These are phyloP conservation scores for Cymbopogon citratus DNA, from an alignment of 176 grass and related monocot genomes.

Conservation along the genomic window DNA sequence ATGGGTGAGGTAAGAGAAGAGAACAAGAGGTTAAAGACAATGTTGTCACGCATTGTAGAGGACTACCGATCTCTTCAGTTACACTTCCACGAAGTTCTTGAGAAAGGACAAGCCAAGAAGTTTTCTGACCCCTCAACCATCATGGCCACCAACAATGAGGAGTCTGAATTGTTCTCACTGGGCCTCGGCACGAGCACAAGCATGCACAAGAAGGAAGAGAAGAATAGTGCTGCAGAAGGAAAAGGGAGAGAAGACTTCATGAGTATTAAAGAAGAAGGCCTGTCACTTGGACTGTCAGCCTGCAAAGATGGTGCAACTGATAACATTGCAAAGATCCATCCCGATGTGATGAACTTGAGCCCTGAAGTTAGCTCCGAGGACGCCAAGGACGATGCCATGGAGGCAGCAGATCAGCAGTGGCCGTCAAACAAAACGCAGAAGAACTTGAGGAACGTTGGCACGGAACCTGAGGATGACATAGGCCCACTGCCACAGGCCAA, in stretches of 20 bases:
- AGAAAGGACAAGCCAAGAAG: slow-evolving; percentile 33
- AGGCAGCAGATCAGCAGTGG: slow-evolving; percentile 36
- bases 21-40: slow-evolving; percentile 68
- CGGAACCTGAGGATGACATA: slow-evolving; percentile 35
- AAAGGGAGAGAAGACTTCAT: slow-evolving; percentile 16
- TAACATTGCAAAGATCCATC: slow-evolving; percentile 12
- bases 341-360: slow-evolving; percentile 43
- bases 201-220: slow-evolving; percentile 37
- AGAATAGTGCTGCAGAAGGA: background rate
- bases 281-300: slow-evolving; percentile 49
- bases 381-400: slow-evolving; percentile 14
- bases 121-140: background rate
- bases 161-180: slow-evolving; percentile 43
- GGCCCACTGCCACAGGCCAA: slow-evolving; percentile 45
- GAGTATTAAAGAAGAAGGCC: slow-evolving; percentile 27
- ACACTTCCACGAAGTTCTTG: slow-evolving; percentile 45
- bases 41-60: slow-evolving; percentile 40
- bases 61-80: slow-evolving; percentile 65
- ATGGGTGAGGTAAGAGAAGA: slow-evolving; percentile 79
- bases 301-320: slow-evolving; percentile 28
- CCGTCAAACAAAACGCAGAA: slow-evolving; percentile 41
- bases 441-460: slow-evolving; percentile 3
- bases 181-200: slow-evolving; percentile 46
- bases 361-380: slow-evolving; percentile 54
- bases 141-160: background rate